Base-by-base conservation (phyloP, 768 basidiomycete species). In the Tephrocybe rancida region DNA sequence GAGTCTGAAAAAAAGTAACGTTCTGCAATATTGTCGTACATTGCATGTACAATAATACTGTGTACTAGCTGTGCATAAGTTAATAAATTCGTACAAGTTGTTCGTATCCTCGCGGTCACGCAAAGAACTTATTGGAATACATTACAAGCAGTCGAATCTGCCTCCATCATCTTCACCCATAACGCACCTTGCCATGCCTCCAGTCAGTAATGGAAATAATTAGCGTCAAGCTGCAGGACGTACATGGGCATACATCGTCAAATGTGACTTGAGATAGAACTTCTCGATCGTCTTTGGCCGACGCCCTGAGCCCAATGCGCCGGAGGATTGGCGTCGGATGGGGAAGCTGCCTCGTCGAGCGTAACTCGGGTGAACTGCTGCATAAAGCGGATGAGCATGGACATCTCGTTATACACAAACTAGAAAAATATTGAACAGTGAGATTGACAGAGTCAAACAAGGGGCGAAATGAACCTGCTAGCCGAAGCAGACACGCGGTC, bases 321-420 rank as follows among this genome's bases (percentile, higher is more conserved):
- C 1, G 82, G 83, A 11, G 81, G 79, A 6, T 66, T 69, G 2
- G 75, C 72, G 13, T 72, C 76, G 0, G 75, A 73, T 0, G 77
- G 78, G 47, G 77, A 72, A 0, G 82, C 75, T 1, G 74, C 74
- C 10, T 70, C 66, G 25, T 77, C 80, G 10, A 86, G 70, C 4
- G 68, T 64, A 38, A 87, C 68, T 0, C 72, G 71, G 0, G 72
- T 70, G 66, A 87, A 87, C 35, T 69, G 71, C 61, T 88, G 86
- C n/a, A 87, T 67, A 24, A 88, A 72, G 3, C 83, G 77, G 50
- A 88, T 76, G 46, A 87, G 64, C 64, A 86, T 86, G 1, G 85
- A 86, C 67, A 83, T 81, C 56, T 82, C 82, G 55, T 82, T 80
- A 58, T 82, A 82, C 0, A 81, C 82, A 51, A 82, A 82, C 80